Evolutionary conservation across 768 basidiomycete species (phyloP).

Genomic region (Rhodotorula toruloides): DNA sequence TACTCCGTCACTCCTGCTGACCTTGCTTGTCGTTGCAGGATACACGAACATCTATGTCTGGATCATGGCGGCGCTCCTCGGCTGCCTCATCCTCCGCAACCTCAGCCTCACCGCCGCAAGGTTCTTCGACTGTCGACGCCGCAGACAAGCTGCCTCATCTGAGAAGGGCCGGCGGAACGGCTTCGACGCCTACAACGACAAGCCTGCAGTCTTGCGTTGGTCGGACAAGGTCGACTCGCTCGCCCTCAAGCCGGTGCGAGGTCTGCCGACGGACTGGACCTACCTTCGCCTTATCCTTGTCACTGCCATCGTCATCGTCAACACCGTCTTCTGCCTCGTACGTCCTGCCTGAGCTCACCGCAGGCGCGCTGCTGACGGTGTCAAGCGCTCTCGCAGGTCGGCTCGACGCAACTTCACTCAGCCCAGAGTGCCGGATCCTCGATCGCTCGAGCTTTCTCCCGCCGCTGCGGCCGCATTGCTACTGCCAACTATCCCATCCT

Average conservation of each 20-base stretch:
- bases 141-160: not conserved
- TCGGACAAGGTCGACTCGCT: constrained; percentile 9
- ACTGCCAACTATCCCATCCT: constrained; percentile 25
- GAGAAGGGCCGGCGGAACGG: constrained; percentile 3
- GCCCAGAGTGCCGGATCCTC: not conserved
- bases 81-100: constrained; percentile 27
- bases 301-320: constrained; percentile 2
- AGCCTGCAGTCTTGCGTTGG: constrained; percentile 1
- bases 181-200: not conserved
- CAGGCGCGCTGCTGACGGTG: not conserved
- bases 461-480: constrained; percentile 28
- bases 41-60: constrained; percentile 21
- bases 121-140: constrained; percentile 1
- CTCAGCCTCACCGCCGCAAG: not conserved
- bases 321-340: constrained; percentile 24
- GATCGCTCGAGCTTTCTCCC: constrained; percentile 16
- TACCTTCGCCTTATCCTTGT: constrained; percentile 8
- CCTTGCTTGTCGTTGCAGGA: not conserved
- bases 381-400: not conserved
- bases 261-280: constrained; percentile 13
- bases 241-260: not conserved
- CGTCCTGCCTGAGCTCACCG: not conserved
- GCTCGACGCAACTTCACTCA: not conserved
- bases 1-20: not conserved
- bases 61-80: constrained; percentile 12